Evolutionary conservation across 2,329 filamentous ascomycete species (phyloP).

Genomic region (Calonectria montana): DNA sequence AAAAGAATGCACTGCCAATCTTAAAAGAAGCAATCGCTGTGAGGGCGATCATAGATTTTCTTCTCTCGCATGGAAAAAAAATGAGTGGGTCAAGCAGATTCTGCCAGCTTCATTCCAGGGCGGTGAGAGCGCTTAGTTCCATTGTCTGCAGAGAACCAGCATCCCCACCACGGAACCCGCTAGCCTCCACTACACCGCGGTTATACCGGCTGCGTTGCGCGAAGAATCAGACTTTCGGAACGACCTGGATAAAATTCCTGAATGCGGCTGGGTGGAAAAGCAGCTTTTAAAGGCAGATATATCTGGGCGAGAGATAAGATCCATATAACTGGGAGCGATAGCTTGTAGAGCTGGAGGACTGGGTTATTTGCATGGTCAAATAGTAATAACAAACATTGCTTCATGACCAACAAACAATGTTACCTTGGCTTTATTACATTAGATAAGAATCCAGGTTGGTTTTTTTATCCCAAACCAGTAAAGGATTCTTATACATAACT

Average conservation of each 20-base stretch:
- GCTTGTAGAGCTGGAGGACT: neutral
- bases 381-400: neutral
- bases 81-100: conserved; percentile 3
- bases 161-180: neutral
- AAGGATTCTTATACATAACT: neutral
- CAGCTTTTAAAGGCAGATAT: neutral
- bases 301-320: neutral
- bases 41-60: neutral
- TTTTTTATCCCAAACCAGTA: neutral
- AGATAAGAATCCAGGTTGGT: neutral
- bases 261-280: neutral
- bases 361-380: neutral
- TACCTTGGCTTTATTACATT: neutral
- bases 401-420: neutral
- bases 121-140: neutral
- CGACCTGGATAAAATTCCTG: neutral
- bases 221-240: neutral
- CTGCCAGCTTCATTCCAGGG: neutral
- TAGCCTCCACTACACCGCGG: neutral
- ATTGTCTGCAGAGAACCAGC: neutral
- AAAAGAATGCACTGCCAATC: neutral
- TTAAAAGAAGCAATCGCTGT: neutral
- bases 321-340: neutral
- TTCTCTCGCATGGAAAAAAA: conserved; percentile 13
- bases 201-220: neutral